These are phyloP conservation scores for Sclerotinia borealis DNA, from an alignment of 2,329 filamentous ascomycete species.

Conservation along the genomic window DNA sequence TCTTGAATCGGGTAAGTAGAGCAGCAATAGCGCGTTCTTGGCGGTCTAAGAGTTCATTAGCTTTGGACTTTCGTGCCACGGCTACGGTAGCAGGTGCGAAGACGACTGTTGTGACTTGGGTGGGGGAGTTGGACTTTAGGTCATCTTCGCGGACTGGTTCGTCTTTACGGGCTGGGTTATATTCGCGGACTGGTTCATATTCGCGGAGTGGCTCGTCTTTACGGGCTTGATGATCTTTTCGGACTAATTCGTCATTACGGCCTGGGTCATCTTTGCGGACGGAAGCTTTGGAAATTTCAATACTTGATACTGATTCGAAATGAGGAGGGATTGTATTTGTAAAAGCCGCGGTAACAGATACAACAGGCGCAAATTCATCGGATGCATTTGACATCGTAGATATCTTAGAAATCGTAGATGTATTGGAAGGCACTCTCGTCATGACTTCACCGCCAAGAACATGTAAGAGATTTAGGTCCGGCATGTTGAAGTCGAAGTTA, in stretches of 20 bases:
- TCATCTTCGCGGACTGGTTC: neutral
- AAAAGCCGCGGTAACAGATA: neutral
- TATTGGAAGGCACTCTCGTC: neutral
- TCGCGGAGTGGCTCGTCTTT: neutral
- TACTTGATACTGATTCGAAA: neutral
- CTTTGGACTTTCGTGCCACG: neutral
- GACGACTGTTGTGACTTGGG: neutral
- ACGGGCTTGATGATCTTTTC: neutral
- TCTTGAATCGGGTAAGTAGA: slow-evolving; percentile 40
- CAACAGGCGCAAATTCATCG: too few species aligned
- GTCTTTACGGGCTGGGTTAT: neutral
- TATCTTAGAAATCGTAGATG: neutral
- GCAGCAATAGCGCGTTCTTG: slow-evolving; percentile 41
- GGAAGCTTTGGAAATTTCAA: neutral
- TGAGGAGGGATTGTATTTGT: neutral
- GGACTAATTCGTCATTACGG: neutral
- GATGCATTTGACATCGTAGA: neutral
- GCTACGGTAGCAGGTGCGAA: neutral
- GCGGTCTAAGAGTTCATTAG: slow-evolving; percentile 36
- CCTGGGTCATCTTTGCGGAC: neutral
- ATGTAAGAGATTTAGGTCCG: neutral
- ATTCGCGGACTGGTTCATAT: too few species aligned
- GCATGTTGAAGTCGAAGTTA: neutral
- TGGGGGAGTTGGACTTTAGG: neutral
- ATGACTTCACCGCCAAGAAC: neutral